Base-by-base conservation (phyloP, 1,284 basidiomycete genomes). In the Leccinum subrobustum region DNA sequence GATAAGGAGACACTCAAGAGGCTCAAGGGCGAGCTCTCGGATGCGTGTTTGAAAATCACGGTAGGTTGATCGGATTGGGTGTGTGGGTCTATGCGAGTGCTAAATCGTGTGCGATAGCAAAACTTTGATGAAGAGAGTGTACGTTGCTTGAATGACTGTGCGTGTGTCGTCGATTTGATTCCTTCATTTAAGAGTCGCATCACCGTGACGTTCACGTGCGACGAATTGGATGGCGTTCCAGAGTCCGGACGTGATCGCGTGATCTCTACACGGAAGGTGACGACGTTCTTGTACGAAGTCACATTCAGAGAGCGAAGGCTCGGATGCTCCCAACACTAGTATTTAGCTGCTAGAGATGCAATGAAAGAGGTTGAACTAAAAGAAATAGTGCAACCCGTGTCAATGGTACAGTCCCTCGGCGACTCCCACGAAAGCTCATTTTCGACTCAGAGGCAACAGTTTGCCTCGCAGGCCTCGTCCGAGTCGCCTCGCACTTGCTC, bases 71-170 rank as follows among this genome's bases (percentile, higher is more conserved):
- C 18, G n/a, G 12, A 18, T 27, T 18, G 47, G 12, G 7, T 9
- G 7, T 25, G 14, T 0, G 14, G 4, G 11, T 25, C 5, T 20
- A 12, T 7, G 12, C 11, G 16, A 23, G 6, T 42, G 44, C 11
- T 59, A 35, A 56, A 29, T 31, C 25, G 9, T 3, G 35, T n/a
- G 29, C 7, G 4, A 35, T 3, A 91, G 86, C 91, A 90, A 87
- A 92, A 92, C 75, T 91, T 87, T 31, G 4, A 11, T 3, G 8
- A 31, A 73, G 92, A 94, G 70, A 87, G 88, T 56, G 91, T 91
- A 66, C 54, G 76, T 67, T 3, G 44, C 6, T 18, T 14, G 12
- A 9, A 31, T 11, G 31, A 31, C 39, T 37, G 6, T 23, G 44
- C 12, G n/a, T 9, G 37, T 3, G 4, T 8, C 11, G 6, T 25